A percentile compares a stretch with the other conserved stretches of the same genome.
phyloP scores from a whole-genome alignment of 805 yeast genomes.

The Dipodascopsis tothii region DNA sequence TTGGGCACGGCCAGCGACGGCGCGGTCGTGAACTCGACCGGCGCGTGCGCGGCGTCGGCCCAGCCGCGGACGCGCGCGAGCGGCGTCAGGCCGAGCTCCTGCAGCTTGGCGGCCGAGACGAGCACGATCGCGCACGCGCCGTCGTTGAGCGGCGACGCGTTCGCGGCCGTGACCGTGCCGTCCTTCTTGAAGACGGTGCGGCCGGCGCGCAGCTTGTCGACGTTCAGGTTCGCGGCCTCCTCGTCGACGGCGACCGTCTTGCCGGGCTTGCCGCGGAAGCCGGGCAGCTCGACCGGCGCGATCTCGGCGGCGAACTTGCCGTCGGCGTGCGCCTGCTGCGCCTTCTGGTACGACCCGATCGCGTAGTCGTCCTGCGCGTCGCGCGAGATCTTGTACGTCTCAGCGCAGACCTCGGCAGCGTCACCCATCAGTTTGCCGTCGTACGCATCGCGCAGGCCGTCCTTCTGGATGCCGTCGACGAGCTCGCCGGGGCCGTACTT shows the following conservation, averaged over 20 bases:
- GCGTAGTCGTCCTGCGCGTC: slow-evolving; percentile 84
- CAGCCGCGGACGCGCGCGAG: slow-evolving; percentile 74
- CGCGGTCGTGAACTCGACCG: slow-evolving; percentile 88
- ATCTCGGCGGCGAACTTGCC: slow-evolving; percentile 77
- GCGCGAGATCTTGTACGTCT: slow-evolving; percentile 64
- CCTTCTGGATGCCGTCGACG: slow-evolving; percentile 62
- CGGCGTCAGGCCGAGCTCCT: slow-evolving; percentile 64
- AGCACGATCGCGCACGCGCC: slow-evolving; percentile 91
- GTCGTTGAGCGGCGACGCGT: slow-evolving; percentile 87
- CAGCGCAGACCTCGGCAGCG: slow-evolving; percentile 94
- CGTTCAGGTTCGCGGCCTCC: slow-evolving; percentile 63
- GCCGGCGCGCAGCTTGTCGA: slow-evolving; percentile 61
- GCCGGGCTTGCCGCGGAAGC: slow-evolving; percentile 35
- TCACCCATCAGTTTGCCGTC: slow-evolving; percentile 88
- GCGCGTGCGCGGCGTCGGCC: slow-evolving; percentile 94
- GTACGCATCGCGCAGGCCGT: slow-evolving; percentile 85
- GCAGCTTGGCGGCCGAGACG: slow-evolving; percentile 70
- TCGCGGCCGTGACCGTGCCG: slow-evolving; percentile 94
- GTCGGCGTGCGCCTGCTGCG: slow-evolving; percentile 57
- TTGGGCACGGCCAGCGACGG: slow-evolving; percentile 90
- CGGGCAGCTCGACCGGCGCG: slow-evolving; percentile 61
- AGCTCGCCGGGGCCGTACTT: slow-evolving; percentile 43
- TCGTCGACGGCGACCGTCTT: slow-evolving; percentile 64
- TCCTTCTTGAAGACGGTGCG: slow-evolving; percentile 86
- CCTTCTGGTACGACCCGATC: slow-evolving; percentile 70